phyloP scores from a whole-genome alignment of 179 eudicot species.

The Actinidia polygama region DNA sequence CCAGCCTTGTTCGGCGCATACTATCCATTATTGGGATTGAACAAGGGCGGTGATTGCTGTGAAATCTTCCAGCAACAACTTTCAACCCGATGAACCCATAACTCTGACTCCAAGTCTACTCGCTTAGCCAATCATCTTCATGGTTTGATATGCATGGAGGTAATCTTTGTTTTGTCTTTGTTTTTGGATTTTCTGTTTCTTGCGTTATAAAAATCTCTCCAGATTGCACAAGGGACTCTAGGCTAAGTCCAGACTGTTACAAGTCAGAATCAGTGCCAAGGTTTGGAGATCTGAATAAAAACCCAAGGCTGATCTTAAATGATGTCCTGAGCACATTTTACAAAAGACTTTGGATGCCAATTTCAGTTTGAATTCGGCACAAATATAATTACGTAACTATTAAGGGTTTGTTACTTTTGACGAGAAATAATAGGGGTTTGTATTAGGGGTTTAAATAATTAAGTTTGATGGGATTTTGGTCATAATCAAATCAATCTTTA shows the following conservation, averaged over 20 bases:
- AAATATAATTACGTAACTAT: not conserved
- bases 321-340: not conserved
- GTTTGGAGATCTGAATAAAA: not conserved
- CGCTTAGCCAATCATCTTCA: conserved; percentile 93
- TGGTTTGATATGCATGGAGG: conserved; percentile 98
- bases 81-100: conserved; percentile 57
- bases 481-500: no score
- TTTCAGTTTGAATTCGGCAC: not conserved
- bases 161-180: conserved; percentile 27
- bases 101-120: conserved; percentile 41
- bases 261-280: not conserved
- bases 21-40: conserved; percentile 87
- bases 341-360: conserved; percentile 7
- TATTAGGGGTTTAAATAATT: no score
- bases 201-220: conserved; percentile 1
- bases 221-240: not conserved
- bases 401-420: not conserved
- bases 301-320: not conserved
- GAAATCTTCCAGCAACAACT: conserved; percentile 51
- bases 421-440: not conserved
- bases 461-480: no score
- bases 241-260: not conserved
- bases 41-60: conserved; percentile 72
- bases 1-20: conserved; percentile 78
- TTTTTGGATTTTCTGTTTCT: no score